Percentiles rank a stretch among this genome's conserved stretches.
Evolutionary conservation across 1,139 yeast species (phyloP).

Genomic region (Yamadazyma blattariae): DNA sequence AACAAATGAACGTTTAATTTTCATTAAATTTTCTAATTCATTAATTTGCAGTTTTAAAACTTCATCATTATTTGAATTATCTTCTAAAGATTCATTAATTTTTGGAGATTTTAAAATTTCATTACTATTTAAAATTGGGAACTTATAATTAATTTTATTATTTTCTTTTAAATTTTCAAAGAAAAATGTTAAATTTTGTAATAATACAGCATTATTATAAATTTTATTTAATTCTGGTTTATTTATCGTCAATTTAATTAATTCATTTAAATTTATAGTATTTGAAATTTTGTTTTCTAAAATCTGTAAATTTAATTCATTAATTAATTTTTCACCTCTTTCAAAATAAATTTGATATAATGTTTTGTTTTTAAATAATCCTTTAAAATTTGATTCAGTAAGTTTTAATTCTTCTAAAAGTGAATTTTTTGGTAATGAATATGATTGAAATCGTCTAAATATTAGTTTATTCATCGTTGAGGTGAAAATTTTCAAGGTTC

Average conservation of each 20-base stretch:
- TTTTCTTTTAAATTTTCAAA: conserved; percentile 49
- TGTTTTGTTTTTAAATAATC: conserved; percentile 52
- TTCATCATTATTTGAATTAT: too few relatives aligned
- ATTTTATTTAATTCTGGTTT: conserved; percentile 47
- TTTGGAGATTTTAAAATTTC: conserved; percentile 23
- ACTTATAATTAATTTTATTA: conserved; percentile 9
- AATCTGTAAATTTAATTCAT: conserved; percentile 42
- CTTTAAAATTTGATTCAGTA: conserved; percentile 42
- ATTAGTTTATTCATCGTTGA: conserved; percentile 4
- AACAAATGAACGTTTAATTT: conserved; percentile 38
- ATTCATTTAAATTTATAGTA: conserved; percentile 31
- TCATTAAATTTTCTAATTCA: not conserved
- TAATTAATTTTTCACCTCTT: conserved; percentile 47
- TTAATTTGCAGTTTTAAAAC: too few relatives aligned
- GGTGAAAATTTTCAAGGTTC: conserved; percentile 5
- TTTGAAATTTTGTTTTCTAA: conserved; percentile 25
- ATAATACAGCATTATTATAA: conserved; percentile 56
- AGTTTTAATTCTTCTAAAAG: conserved; percentile 32
- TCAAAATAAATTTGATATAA: conserved; percentile 59
- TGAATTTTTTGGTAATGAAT: conserved; percentile 26
- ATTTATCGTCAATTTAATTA: conserved; percentile 41
- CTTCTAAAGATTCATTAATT: conserved; percentile 13
- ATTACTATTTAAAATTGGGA: conserved; percentile 20
- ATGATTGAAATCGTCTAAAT: conserved; percentile 8
- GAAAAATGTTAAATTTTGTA: conserved; percentile 59